A percentile compares a stretch with the other conserved stretches of the same genome.
Conservation (phyloP, 352 stramenopile genomes). For the Poterioochromonas sp. region DNA sequence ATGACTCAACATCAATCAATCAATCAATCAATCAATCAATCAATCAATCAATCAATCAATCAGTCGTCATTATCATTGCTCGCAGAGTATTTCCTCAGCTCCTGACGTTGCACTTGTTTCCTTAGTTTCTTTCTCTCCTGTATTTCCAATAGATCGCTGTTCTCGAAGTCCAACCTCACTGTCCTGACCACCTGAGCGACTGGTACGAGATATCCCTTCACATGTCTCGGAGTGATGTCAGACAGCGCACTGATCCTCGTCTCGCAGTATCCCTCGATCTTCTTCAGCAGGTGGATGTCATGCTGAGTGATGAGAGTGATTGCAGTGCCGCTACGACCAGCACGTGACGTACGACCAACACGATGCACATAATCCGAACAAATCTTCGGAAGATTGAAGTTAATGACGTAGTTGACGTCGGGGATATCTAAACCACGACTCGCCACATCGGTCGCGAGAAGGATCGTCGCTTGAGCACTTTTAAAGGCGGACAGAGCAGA, state of each 20-base stretch:
- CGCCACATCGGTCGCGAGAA: slow-evolving; percentile 94
- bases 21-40: too few species aligned
- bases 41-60: too few species aligned
- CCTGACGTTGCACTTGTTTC: too few species aligned
- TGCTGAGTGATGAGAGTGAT: slow-evolving; percentile 87
- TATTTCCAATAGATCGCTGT: not conserved
- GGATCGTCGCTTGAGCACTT: slow-evolving; percentile 58
- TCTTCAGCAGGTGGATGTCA: slow-evolving; percentile 71
- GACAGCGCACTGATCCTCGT: not conserved
- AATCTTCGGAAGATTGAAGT: slow-evolving; percentile 88
- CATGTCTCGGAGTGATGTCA: not conserved
- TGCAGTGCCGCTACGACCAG: slow-evolving; percentile 69
- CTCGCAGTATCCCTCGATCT: slow-evolving; percentile 62
- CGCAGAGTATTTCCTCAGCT: too few species aligned
- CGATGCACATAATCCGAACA: slow-evolving; percentile 95
- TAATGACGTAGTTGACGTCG: slow-evolving; percentile 86
- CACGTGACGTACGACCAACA: not conserved
- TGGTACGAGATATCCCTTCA: not conserved
- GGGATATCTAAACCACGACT: slow-evolving; percentile 92
- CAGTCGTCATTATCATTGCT: too few species aligned
- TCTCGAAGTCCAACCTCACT: not conserved
- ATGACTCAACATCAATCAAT: too few species aligned
- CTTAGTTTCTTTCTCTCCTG: too few species aligned
- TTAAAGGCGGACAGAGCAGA: slow-evolving; percentile 94
- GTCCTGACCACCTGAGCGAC: not conserved